phyloP scores from a whole-genome alignment of 306 rosid species.

The Trifolium pratense region DNA sequence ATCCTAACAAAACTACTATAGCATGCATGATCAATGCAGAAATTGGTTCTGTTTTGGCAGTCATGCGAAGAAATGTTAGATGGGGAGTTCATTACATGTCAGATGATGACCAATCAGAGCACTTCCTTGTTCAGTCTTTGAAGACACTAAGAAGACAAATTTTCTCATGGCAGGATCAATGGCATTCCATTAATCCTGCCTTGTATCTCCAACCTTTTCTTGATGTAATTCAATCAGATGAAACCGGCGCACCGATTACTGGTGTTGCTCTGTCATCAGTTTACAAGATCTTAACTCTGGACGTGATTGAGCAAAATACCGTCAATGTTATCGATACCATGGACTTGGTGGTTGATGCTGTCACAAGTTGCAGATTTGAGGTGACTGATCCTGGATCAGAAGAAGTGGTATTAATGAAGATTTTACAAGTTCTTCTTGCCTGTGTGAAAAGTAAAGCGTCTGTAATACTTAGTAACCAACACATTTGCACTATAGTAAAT shows the following conservation, averaged over 20 bases:
- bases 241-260: constrained; percentile 96
- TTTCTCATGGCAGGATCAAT: constrained; percentile 88
- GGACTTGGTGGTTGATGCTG: constrained; percentile 95
- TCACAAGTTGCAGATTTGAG: constrained; percentile 97
- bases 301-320: constrained; percentile 83
- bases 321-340: constrained; percentile 85
- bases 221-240: constrained; percentile 92
- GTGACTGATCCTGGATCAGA: constrained; percentile 94
- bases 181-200: constrained; percentile 86
- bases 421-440: constrained; percentile 91
- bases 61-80: constrained; percentile 95
- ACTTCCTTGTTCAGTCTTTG: constrained; percentile 85
- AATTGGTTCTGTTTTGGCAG: constrained; percentile 92
- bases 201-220: constrained; percentile 94
- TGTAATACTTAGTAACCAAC: constrained; percentile 89
- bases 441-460: constrained; percentile 98
- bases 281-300: constrained; percentile 86
- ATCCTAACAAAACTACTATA: constrained; percentile 72
- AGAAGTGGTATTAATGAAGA: constrained; percentile 93
- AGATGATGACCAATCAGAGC: constrained; percentile 94
- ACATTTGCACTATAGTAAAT: constrained; percentile 94
- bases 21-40: constrained; percentile 96
- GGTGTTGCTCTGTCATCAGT: constrained; percentile 94
- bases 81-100: constrained; percentile 93
- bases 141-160: constrained; percentile 80